Evolutionary conservation across 1,284 basidiomycete species (phyloP).

Genomic region (Albatrellus sp.): DNA sequence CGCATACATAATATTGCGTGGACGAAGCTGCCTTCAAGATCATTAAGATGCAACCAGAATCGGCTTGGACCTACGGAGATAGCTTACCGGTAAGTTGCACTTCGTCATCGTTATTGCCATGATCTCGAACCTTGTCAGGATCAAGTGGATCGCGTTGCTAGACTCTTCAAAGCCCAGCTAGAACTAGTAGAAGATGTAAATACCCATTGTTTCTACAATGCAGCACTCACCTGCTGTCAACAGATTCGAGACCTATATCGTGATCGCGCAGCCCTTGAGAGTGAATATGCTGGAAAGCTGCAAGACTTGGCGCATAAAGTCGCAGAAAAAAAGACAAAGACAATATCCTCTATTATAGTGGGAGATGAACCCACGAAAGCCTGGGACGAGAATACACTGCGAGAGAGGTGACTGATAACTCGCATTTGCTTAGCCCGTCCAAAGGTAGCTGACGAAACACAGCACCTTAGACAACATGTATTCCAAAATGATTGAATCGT

Average conservation of each 20-base stretch:
- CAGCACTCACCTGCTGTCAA: neutral
- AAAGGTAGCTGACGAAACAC: neutral
- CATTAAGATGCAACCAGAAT: neutral
- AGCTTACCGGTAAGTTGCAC: conserved; percentile 2
- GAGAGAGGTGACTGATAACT: conserved; percentile 35
- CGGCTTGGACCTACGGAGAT: conserved; percentile 1
- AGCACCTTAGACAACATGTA: conserved; percentile 64
- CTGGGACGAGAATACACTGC: conserved; percentile 40
- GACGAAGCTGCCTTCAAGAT: no score
- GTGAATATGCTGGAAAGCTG: conserved; percentile 63
- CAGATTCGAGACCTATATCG: conserved; percentile 63
- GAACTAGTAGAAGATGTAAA: conserved; percentile 52
- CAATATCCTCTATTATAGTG: conserved; percentile 39
- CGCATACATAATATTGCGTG: no score
- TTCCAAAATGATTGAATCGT: conserved; percentile 48
- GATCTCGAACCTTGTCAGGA: conserved; percentile 24
- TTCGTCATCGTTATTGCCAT: neutral
- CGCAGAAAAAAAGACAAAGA: conserved; percentile 55
- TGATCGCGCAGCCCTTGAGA: conserved; percentile 54
- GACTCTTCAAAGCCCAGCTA: conserved; percentile 18
- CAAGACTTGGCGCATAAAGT: conserved; percentile 54
- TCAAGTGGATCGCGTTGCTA: conserved; percentile 41
- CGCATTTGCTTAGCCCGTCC: conserved; percentile 1
- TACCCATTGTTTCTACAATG: neutral
- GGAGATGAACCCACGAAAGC: conserved; percentile 57